Conservation (phyloP, 2,329 filamentous ascomycete species). For the Endocalyx cinctus region DNA sequence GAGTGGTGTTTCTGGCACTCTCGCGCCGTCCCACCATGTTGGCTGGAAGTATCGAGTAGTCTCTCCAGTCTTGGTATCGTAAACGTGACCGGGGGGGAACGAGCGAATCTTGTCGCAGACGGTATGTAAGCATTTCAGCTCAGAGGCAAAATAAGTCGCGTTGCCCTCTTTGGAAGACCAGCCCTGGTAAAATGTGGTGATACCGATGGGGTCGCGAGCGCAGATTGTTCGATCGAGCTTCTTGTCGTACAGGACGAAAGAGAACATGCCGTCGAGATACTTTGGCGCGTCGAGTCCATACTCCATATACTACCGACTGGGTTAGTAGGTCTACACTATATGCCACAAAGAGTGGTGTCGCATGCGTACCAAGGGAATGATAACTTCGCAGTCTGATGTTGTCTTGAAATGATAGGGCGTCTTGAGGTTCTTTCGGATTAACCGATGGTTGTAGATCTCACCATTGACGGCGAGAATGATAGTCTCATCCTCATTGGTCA, state of each 20-base stretch:
- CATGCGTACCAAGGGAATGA: constrained; percentile 86
- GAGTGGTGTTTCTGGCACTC: constrained; percentile 72
- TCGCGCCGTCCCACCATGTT: constrained; percentile 81
- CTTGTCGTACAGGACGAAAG: constrained; percentile 97
- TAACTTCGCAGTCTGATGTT: constrained; percentile 96
- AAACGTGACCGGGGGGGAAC: constrained; percentile 94
- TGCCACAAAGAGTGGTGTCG: no score
- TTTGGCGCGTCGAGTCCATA: constrained; percentile 89
- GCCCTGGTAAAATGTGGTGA: constrained; percentile 97
- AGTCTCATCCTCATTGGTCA: constrained; percentile 84
- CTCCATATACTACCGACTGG: constrained; percentile 87
- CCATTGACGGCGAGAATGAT: constrained; percentile 96
- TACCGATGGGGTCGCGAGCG: constrained; percentile 91
- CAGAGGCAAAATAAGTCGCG: constrained; percentile 92
- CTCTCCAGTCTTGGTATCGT: constrained; percentile 85
- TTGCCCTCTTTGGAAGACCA: constrained; percentile 78
- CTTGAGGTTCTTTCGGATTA: constrained; percentile 83
- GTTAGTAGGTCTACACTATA: no score
- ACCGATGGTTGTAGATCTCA: constrained; percentile 99
- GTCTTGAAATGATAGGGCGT: constrained; percentile 95
- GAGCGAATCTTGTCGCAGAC: constrained; percentile 94
- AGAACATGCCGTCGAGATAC: constrained; percentile 98
- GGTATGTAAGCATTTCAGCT: constrained; percentile 87
- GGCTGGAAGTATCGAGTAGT: constrained; percentile 88
- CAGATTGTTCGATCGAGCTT: constrained; percentile 86